Evolutionary conservation across 805 yeast genomes (phyloP).

Genomic region (Clavispora vitiphila): DNA sequence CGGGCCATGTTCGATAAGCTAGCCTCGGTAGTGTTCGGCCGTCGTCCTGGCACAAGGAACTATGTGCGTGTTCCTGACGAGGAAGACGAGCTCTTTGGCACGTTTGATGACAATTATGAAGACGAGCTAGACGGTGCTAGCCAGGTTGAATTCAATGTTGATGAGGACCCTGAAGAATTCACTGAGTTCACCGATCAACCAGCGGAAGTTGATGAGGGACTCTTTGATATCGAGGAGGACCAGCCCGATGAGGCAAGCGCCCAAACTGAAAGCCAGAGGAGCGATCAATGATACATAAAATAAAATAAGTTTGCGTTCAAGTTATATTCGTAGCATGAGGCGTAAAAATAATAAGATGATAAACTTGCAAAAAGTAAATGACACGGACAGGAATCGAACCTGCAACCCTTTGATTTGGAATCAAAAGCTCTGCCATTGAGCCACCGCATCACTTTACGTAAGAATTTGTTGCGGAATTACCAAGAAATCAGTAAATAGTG

Average conservation of each 20-base stretch:
- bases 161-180: slow-evolving; percentile 16
- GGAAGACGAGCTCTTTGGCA: slow-evolving; percentile 39
- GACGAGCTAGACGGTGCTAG: slow-evolving; percentile 33
- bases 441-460: slow-evolving; percentile 13
- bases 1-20: slow-evolving; percentile 27
- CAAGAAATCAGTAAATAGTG: too few species aligned
- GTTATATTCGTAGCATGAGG: not conserved
- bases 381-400: slow-evolving; percentile 21
- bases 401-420: slow-evolving; percentile 19
- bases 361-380: slow-evolving; percentile 4
- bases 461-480: not conserved
- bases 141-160: slow-evolving; percentile 20
- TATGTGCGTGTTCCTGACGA: slow-evolving; percentile 40
- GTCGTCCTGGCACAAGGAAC: slow-evolving; percentile 35
- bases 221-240: slow-evolving; percentile 31
- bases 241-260: slow-evolving; percentile 16
- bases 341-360: not conserved
- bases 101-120: slow-evolving; percentile 36
- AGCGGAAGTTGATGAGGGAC: slow-evolving; percentile 16
- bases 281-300: not conserved
- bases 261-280: not conserved
- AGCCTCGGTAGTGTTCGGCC: slow-evolving; percentile 26
- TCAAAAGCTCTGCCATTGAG: slow-evolving; percentile 20
- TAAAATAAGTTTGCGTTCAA: not conserved
- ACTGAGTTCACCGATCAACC: slow-evolving; percentile 11